Percentiles rank a stretch among this genome's conserved stretches.
phyloP scores from a whole-genome alignment of 2,329 filamentous ascomycete genomes.

The Chaetomiaceae sp. region DNA sequence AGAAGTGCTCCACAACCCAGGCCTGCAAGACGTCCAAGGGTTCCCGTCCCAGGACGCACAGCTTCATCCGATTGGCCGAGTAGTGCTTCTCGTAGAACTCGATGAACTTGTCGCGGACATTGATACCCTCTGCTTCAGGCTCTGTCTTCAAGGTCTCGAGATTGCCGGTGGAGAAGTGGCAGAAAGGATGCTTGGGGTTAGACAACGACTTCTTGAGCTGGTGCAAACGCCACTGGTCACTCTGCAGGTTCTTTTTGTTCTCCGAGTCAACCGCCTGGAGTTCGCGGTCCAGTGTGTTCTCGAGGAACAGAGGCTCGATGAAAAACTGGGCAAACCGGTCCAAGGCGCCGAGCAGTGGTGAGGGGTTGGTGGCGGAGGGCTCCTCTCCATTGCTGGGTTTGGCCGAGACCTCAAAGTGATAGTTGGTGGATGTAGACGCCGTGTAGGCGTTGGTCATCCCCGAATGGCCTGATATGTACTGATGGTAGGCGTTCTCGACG shows the following conservation, averaged over 20 bases:
- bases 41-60: conserved; percentile 80
- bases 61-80: conserved; percentile 89
- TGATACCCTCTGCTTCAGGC: conserved; percentile 72
- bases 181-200: conserved; percentile 81
- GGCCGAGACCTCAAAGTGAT: conserved; percentile 92
- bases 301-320: conserved; percentile 78
- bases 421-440: conserved; percentile 89
- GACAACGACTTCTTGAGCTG: conserved; percentile 86
- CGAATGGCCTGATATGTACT: conserved; percentile 85
- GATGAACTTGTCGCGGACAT: conserved; percentile 87
- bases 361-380: conserved; percentile 51
- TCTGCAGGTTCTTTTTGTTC: conserved; percentile 96
- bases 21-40: conserved; percentile 73
- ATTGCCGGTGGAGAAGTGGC: conserved; percentile 88
- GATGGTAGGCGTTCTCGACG: conserved; percentile 89
- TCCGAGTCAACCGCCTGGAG: conserved; percentile 87
- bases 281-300: conserved; percentile 80
- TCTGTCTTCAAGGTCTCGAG: conserved; percentile 78
- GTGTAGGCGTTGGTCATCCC: conserved; percentile 96
- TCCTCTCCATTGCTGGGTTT: conserved; percentile 61
- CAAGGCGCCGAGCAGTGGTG: conserved; percentile 69
- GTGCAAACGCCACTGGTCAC: conserved; percentile 79
- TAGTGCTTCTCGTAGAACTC: conserved; percentile 87
- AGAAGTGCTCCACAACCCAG: conserved; percentile 82
- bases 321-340: conserved; percentile 96